Conservation (phyloP, 441 rosid genomes). For the Oxalis stricta region DNA sequence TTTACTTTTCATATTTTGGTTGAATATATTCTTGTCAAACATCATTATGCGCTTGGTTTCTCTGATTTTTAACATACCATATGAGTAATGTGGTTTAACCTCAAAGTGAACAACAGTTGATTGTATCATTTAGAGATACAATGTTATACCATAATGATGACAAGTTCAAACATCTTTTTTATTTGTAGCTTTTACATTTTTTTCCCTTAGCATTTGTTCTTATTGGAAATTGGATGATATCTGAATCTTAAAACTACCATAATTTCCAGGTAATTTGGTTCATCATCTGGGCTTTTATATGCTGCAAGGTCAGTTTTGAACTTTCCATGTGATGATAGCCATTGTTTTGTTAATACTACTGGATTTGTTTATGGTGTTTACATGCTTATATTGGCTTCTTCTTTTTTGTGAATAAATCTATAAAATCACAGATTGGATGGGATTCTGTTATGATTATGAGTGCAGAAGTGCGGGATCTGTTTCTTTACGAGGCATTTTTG, state of each 20-base stretch:
- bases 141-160: no score
- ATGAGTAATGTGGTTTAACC: no score
- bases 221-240: not conserved
- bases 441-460: constrained; percentile 93
- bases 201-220: not conserved
- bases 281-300: constrained; percentile 64
- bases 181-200: not conserved
- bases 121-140: no score
- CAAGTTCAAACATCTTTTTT: no score
- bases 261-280: constrained; percentile 56
- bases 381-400: not conserved
- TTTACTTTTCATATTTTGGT: constrained; percentile 11
- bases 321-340: not conserved
- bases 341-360: constrained; percentile 2
- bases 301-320: constrained; percentile 70
- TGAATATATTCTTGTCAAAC: not conserved
- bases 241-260: constrained; percentile 16
- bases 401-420: no score
- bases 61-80: no score
- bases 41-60: not conserved
- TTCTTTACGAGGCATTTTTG: constrained; percentile 84
- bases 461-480: constrained; percentile 63
- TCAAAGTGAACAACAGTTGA: no score
- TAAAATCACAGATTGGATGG: constrained; percentile 71
- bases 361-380: constrained; percentile 1